Evolutionary conservation across 2,329 filamentous ascomycete species (phyloP), one percentile per base, ranked within the genome.

Genomic region (Fusarium heterosporum): DNA sequence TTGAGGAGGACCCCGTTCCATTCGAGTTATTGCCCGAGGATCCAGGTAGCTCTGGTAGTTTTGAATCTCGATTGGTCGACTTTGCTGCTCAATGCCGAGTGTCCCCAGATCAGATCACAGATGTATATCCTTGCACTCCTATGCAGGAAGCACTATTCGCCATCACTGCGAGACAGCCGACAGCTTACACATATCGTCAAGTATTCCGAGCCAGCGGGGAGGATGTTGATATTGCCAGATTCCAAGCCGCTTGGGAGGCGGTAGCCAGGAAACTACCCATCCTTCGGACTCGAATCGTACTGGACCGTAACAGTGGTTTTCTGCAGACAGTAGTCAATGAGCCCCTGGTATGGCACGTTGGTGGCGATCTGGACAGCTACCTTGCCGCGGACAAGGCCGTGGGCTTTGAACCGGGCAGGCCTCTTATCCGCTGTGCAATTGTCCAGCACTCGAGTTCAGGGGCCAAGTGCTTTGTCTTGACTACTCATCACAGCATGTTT

Each of bases 401-500:
- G 26, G 38, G 52, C 10, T 50, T 55, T 26, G 8, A n/a, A 0
- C 26, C 29, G 5, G 34, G 52, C 3, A 55, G 32, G 5, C 43
- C 52, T 4, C 52, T 55, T 11, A 22, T 55, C n/a, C 52, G 52
- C 8, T 55, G 48, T 10, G 43, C 32, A 0, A 4, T 55, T 11
- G 3, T 46, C 2, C 16, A 36, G 34, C 34, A 36, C n/a, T 2
- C 25, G 28, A n/a, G 43, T 19, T 47, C 43, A 36, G 43, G 43
- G 30, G 30, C 43, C 6, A 36, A 47, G 29, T 47, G 43, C 43
- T 47, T 47, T 36, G 45, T 48, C 45, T 48, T 48, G 32, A 48
- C 45, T 14, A 48, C 45, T 9, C 45, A 48, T 32, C 45, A 48
- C 45, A 48, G 45, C 22, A 48, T 48, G 45, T 48, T 48, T 48